Evolutionary conservation across 176 grass and related monocot species (phyloP), one percentile per base, ranked within the genome.

Genomic region (Raddia distichophylla): DNA sequence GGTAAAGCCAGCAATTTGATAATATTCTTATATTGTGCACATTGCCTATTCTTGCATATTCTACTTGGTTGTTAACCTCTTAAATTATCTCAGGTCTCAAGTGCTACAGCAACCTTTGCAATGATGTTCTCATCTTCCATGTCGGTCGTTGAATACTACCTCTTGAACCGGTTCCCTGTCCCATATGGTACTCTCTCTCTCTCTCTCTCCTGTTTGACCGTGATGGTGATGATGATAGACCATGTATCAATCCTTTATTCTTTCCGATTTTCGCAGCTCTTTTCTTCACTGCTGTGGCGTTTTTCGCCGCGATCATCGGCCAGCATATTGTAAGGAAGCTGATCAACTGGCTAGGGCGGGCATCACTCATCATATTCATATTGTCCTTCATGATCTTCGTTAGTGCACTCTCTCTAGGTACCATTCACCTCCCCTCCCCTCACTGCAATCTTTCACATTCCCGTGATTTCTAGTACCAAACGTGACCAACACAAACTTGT

Each of bases 71-170:
- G 12, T 3, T 10, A 60, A 62, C 7, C 4, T 13, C 18, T 59
- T 45, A 1, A 75, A 60, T 54, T 42, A 8, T 42, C 52, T 60
- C 66, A 94, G 94, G 91, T 97, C 49, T 89, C 94, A 49, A 97
- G 94, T 71, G 94, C 90, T 9, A 97, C 90, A 14, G 80, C 94
- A 16, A 97, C 92, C 42, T 97, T 97, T 82, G 83, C 88, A 6
- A 97, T 97, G 92, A 94, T 88, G 78, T 98, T 98, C 83, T 98
- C 95, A 10, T 92, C 90, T 15, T 94, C 92, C 44, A 93, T 98
- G 88, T 91, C 90, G 0, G 88, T 87, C 5, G 63, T 98, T 6
- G 90, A 98, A 59, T 98, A 93, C 83, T 91, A 93, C 75, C 90
- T 98, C 69, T 40, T 93, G 57, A 72, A 86, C 8, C 78, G 92